Base-by-base conservation (phyloP, 2,329 filamentous ascomycete species). In the Verticillium albo-atrum region DNA sequence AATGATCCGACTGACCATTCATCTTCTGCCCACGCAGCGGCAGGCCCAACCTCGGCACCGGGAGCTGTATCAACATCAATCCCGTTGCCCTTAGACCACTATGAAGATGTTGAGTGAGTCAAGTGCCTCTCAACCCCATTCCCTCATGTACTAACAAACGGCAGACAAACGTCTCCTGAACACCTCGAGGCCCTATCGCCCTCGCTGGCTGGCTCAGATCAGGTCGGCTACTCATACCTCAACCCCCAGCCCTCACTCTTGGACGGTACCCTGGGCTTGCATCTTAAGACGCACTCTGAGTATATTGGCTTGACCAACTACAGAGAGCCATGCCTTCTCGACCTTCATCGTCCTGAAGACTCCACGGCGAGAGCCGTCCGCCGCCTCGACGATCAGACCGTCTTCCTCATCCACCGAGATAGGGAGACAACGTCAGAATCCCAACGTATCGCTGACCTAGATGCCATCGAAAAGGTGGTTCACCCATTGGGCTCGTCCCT, bases 401-500 rank as follows among this genome's bases (percentile, higher is more conserved):
- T 73, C 51, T 75, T 75, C 34, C 65, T 75, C 20, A 70, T 75
- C 12, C 70, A 73, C 32, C 69, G 71, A 0, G 73, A 75, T 42
- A 71, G 72, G 32, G 69, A 68, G 20, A 67, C 71, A 1, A 68
- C 72, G 1, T 75, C 71, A 0, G 73, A 75, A 28, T 72, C 76
- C 32, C 79, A 82, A 61, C 68, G 73, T 2, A 71, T 74, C 20
- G 70, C 71, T 9, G 73, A 76, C 34, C 64, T 75, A 15, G 77
- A 79, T 64, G 79, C 81, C 30, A 82, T 90, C 59, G 86, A 89
- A 68, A 78, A 80, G 28, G 77, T 85, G 42, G 84, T 91, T 4
- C 80, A 81, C 26, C 84, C 86, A 4, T 81, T 89, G 64, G 88
- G 88, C 20, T 79, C 80, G 55, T 81, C 81, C 9, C 73, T 91